phyloP scores from a whole-genome alignment of 78 protist genomes.

The Dictyostelium capitatum region DNA sequence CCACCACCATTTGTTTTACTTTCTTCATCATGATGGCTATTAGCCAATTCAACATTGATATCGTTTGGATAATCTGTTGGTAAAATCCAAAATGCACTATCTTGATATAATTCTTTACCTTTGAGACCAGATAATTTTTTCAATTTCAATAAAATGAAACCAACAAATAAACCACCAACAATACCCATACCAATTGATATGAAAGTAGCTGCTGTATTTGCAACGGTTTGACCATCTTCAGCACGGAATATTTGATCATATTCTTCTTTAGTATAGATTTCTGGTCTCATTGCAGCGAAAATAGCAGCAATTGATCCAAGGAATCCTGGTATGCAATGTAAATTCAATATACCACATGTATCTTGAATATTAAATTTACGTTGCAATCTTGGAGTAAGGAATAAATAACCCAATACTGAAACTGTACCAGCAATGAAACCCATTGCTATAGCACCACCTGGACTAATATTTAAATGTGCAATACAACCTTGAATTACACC shows the following conservation, averaged over 20 bases:
- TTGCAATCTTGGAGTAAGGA: constrained; percentile 68
- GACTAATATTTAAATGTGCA: constrained; percentile 83
- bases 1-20: background rate
- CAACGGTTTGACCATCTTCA: constrained; percentile 44
- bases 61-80: constrained; percentile 70
- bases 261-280: constrained; percentile 9
- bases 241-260: constrained; percentile 46
- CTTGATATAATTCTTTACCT: constrained; percentile 50
- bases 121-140: background rate
- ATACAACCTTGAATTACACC: constrained; percentile 95
- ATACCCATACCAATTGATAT: constrained; percentile 55
- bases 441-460: constrained; percentile 83
- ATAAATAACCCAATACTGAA: constrained; percentile 86
- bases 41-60: background rate
- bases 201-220: constrained; percentile 48
- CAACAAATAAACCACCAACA: constrained; percentile 73
- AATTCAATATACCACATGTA: constrained; percentile 83
- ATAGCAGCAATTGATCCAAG: constrained; percentile 78
- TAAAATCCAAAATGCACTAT: constrained; percentile 76
- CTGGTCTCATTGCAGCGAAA: constrained; percentile 28
- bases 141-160: constrained; percentile 18
- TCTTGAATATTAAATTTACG: constrained; percentile 53
- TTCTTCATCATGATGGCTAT: background rate
- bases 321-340: constrained; percentile 97
- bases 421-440: constrained; percentile 90